Percentiles rank a stretch among this genome's conserved stretches.
Conservation (phyloP, 768 basidiomycete species). For the Dacryopinax spathularia region DNA sequence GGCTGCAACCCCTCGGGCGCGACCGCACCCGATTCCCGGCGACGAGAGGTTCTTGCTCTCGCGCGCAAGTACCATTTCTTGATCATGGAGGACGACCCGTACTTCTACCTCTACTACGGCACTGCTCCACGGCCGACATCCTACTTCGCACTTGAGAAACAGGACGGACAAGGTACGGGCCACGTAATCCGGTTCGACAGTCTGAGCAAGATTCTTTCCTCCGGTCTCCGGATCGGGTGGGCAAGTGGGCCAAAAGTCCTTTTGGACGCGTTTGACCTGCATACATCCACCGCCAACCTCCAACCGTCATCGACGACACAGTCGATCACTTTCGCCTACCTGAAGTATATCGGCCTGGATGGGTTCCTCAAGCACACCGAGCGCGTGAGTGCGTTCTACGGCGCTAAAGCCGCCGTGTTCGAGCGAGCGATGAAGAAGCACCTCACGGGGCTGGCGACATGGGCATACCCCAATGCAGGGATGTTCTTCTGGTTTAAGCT, state of each 20-base stretch:
- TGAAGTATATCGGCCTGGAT: constrained; percentile 59
- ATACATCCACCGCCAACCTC: constrained; percentile 53
- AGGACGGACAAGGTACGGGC: constrained; percentile 38
- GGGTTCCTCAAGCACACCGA: constrained; percentile 58
- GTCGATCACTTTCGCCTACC: constrained; percentile 41
- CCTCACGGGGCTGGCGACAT: constrained; percentile 62
- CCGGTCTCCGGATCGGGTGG: constrained; percentile 71
- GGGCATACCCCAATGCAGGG: constrained; percentile 56
- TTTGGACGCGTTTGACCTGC: constrained; percentile 51
- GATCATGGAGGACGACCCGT: constrained; percentile 81
- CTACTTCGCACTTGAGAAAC: constrained; percentile 67
- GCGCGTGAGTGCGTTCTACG: constrained; percentile 59
- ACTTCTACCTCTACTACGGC: constrained; percentile 55
- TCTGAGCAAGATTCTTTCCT: constrained; percentile 67
- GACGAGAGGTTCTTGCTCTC: constrained; percentile 55
- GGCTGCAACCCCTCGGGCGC: constrained; percentile 81
- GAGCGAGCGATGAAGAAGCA: constrained; percentile 60
- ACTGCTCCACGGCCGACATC: constrained; percentile 47
- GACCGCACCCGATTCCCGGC: constrained; percentile 55
- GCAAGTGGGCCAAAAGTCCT: constrained; percentile 58
- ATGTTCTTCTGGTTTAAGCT: constrained; percentile 90
- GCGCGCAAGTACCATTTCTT: constrained; percentile 61
- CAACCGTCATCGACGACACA: constrained; percentile 54
- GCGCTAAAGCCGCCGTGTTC: constrained; percentile 59
- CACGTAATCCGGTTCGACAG: constrained; percentile 81